Evolutionary conservation across 768 basidiomycete genomes (phyloP), one percentile per base, ranked within the genome.

Genomic region (Mycena metata): DNA sequence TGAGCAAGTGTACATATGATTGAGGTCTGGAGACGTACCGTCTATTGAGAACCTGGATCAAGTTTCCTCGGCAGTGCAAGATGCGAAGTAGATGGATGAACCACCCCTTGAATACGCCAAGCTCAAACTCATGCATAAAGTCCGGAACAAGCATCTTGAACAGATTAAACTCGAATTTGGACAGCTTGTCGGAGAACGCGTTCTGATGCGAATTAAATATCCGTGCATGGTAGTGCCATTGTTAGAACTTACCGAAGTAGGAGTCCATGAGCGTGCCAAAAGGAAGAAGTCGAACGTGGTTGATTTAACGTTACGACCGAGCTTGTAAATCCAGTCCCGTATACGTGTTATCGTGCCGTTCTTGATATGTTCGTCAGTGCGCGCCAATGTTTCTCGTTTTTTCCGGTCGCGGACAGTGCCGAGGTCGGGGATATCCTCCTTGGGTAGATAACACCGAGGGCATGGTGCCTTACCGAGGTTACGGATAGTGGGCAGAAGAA

Each of bases 391-490:
- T 30, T 64, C 54, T 9, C 72, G 43, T 24, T 65, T 66, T 16
- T 64, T 30, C 16, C 56, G 64, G 33, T 72, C 71, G 5, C 54
- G 50, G 17, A 63, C 26, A 11, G 67, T 69, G 0, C 82, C 83
- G 19, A 83, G 50, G 10, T 72, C 58, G 11, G 63, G 51, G 17
- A 83, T 75, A 0, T 76, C 12, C 0, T 56, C 46, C 57, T 78
- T 77, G 4, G 54, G 49, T 11, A 76, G 60, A 3, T 74, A 54
- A 60, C 77, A 79, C 3, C 70, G 71, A 1, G 73, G 74, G 50
- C 78, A 79, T 6, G 75, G 77, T 41, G 69, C 75, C 2, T 39
- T 26, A 7, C 77, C 77, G 13, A 69, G 60, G 36, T 76, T 71
- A 19, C 67, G 59, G 30, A 78, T 69, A 3, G 75, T 74, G 3